Conservation (phyloP, 2,329 filamentous ascomycete species). For the Fusarium aywerte region DNA sequence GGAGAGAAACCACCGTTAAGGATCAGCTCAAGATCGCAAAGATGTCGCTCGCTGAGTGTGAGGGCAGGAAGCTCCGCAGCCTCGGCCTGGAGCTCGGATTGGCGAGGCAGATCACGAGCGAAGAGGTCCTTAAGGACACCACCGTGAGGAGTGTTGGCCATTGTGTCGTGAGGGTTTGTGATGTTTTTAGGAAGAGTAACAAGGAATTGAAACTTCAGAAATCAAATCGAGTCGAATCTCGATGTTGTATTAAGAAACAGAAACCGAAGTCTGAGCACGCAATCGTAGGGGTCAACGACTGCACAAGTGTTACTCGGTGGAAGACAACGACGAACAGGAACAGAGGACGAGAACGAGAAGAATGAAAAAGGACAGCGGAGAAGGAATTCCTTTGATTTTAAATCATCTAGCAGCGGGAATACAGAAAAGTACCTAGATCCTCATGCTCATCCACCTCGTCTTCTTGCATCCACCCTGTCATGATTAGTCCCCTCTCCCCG, state of each 20-base stretch:
- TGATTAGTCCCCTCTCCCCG: slow-evolving; percentile 30
- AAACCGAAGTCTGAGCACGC: slow-evolving; percentile 45
- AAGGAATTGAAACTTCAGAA: slow-evolving; percentile 12
- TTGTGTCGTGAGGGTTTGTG: slow-evolving; percentile 51
- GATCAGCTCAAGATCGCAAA: slow-evolving; percentile 97
- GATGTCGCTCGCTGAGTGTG: slow-evolving; percentile 88
- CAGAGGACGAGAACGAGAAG: slow-evolving; percentile 20
- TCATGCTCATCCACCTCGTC: slow-evolving; percentile 24
- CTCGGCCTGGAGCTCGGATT: slow-evolving; percentile 82
- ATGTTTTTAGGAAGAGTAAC: slow-evolving; percentile 1
- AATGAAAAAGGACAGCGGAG: slow-evolving; percentile 12
- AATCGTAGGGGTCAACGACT: slow-evolving; percentile 48
- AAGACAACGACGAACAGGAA: slow-evolving; percentile 19
- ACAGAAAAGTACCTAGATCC: slow-evolving; percentile 21
- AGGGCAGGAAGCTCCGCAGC: slow-evolving; percentile 88
- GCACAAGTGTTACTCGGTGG: slow-evolving; percentile 25
- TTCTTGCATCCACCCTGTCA: slow-evolving; percentile 42
- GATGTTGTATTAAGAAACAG: slow-evolving; percentile 22
- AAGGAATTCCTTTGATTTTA: slow-evolving; percentile 36
- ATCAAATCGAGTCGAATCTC: slow-evolving; percentile 23
- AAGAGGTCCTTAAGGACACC: slow-evolving; percentile 98
- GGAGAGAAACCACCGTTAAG: slow-evolving; percentile 98
- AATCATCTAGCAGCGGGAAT: slow-evolving; percentile 24
- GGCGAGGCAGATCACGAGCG: slow-evolving; percentile 87
- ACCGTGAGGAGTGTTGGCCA: slow-evolving; percentile 82